Evolutionary conservation across 2,329 filamentous ascomycete genomes (phyloP).

Genomic region (Trichoderma gracile): DNA sequence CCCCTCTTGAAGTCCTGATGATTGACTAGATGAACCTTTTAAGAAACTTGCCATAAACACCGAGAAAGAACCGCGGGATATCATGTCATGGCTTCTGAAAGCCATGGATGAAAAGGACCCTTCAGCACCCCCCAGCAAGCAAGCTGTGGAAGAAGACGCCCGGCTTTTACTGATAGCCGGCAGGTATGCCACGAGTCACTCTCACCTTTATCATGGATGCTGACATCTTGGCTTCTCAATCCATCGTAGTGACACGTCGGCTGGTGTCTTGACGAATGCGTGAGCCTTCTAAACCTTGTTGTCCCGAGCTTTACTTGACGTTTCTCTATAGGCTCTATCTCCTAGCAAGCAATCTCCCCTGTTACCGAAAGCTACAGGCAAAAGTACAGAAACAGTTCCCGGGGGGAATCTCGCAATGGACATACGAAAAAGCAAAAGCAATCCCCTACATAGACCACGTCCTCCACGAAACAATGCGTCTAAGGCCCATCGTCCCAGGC

Average conservation of each 20-base stretch:
- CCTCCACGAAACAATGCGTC: constrained; percentile 44
- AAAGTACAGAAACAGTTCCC: background rate
- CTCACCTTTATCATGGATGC: too few species aligned
- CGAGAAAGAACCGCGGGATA: background rate
- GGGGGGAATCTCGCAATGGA: constrained; percentile 10
- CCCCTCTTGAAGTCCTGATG: background rate
- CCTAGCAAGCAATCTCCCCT: background rate
- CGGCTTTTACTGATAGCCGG: constrained; percentile 5
- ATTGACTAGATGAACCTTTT: too few species aligned
- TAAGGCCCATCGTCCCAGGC: constrained; percentile 42
- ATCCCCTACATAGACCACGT: constrained; percentile 34
- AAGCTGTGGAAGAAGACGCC: constrained; percentile 1
- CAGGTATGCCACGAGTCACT: background rate
- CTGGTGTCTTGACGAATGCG: background rate
- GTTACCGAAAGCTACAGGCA: background rate
- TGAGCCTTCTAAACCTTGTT: background rate
- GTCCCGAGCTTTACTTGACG: background rate
- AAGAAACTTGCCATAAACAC: background rate
- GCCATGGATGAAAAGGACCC: background rate
- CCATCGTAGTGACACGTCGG: background rate
- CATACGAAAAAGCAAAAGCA: constrained; percentile 29
- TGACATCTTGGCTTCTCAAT: background rate
- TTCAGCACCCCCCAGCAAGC: background rate
- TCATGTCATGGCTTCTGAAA: constrained; percentile 5
- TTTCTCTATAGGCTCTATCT: background rate